Conservation (phyloP, 352 stramenopile genomes). For the Pythium insidiosum region DNA sequence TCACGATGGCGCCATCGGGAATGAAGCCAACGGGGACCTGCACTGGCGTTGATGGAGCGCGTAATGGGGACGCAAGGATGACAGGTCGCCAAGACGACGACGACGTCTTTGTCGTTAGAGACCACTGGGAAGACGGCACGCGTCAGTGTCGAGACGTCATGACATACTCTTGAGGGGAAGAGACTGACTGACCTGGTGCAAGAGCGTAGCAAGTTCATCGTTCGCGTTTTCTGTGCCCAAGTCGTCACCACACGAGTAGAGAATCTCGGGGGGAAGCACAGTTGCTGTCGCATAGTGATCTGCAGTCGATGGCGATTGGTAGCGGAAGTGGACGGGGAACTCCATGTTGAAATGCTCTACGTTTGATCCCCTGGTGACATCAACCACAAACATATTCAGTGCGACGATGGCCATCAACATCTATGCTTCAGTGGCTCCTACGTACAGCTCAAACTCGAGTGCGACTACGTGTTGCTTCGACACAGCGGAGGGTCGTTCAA, state of each 20-base stretch:
- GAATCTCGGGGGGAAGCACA: constrained; percentile 13
- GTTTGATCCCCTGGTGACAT: not conserved
- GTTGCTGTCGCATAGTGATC: constrained; percentile 12
- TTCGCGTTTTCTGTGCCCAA: not conserved
- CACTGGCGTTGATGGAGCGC: not conserved
- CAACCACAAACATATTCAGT: not conserved
- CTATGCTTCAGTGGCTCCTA: not conserved
- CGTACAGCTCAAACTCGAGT: constrained; percentile 16
- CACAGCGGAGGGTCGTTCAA: constrained; percentile 17
- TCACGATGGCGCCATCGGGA: constrained; percentile 9
- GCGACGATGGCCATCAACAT: not conserved
- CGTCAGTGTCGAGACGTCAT: not conserved
- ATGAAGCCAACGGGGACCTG: constrained; percentile 12
- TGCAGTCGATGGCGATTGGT: constrained; percentile 22
- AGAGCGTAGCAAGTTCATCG: too few relatives aligned
- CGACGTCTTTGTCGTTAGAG: not conserved
- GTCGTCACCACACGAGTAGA: constrained; percentile 6
- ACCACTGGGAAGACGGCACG: not conserved
- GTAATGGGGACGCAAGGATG: not conserved
- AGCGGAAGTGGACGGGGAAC: constrained; percentile 24
- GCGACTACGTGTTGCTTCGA: constrained; percentile 16
- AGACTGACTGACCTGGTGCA: not conserved
- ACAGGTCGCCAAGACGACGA: constrained; percentile 3
- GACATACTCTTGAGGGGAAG: not conserved
- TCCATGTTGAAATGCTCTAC: not conserved